Conservation (phyloP, 129 eudicot species). For the Tagetes patula region DNA sequence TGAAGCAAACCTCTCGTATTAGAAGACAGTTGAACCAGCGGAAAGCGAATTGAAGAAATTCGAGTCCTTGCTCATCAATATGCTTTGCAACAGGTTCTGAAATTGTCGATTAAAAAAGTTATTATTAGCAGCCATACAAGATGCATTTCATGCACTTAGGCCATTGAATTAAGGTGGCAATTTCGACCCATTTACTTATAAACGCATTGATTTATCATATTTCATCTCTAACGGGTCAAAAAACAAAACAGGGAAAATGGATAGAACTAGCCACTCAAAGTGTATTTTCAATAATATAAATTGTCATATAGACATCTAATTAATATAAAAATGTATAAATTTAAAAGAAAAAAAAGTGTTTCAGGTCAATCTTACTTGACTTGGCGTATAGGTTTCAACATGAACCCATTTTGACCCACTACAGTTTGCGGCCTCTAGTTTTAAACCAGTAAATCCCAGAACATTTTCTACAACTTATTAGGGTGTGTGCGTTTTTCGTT, state of each 20-base stretch:
- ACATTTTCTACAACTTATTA: too few relatives aligned
- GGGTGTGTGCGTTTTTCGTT: too few relatives aligned
- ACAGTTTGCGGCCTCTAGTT: too few relatives aligned
- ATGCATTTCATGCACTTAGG: background rate
- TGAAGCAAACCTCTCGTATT: conserved; percentile 83
- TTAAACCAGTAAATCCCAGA: too few relatives aligned
- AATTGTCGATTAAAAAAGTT: conserved; percentile 1
- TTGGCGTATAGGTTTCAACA: background rate
- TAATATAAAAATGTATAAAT: background rate
- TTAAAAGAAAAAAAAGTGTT: background rate
- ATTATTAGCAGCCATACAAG: conserved; percentile 8
- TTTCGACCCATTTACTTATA: background rate
- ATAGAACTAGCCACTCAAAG: background rate
- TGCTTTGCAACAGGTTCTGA: conserved; percentile 88
- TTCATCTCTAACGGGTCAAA: background rate
- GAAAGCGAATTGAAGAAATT: conserved; percentile 97
- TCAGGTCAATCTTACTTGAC: background rate
- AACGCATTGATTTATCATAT: background rate
- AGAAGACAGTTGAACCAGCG: conserved; percentile 99
- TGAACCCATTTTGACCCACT: background rate
- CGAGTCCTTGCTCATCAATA: conserved; percentile 98
- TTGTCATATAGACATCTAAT: background rate
- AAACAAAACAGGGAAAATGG: background rate
- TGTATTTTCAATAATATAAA: background rate
- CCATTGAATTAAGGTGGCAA: background rate